Percentiles rank a stretch among this genome's conserved stretches.
These are phyloP conservation scores for Plantago ovata DNA, from an alignment of 257 asterid species.

Conservation along the genomic window DNA sequence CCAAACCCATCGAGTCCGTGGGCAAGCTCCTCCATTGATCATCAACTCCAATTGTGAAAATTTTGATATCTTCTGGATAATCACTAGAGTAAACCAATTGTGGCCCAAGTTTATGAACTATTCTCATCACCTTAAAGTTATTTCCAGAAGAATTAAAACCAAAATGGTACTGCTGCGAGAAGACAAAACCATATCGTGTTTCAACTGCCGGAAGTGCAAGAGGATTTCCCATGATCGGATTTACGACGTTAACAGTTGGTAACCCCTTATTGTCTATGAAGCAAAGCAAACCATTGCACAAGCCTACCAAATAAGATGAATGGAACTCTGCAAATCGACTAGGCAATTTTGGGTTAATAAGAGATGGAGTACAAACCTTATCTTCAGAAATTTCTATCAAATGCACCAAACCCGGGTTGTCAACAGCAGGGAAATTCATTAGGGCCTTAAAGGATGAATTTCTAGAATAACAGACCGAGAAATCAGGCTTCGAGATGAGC, in stretches of 20 bases:
- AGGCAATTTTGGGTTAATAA: background rate
- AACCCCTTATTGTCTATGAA: background rate
- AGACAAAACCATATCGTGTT: background rate
- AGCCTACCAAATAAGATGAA: background rate
- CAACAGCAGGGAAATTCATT: too few species aligned
- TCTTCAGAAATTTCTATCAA: constrained; percentile 14
- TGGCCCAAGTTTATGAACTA: background rate
- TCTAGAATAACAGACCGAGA: background rate
- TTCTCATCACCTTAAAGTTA: constrained; percentile 12
- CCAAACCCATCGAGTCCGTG: background rate
- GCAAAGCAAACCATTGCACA: constrained; percentile 7
- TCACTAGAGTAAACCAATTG: background rate
- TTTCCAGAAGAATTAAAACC: background rate
- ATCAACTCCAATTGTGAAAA: constrained; percentile 19
- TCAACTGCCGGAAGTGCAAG: constrained; percentile 5
- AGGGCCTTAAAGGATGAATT: constrained; percentile 2
- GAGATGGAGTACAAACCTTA: constrained; percentile 1
- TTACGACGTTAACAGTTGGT: background rate
- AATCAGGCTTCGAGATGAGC: background rate
- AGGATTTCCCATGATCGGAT: constrained; percentile 12
- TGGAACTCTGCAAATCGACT: background rate
- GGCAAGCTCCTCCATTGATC: constrained; percentile 12
- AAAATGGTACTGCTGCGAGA: background rate
- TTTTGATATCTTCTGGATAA: background rate
- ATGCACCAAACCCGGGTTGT: background rate